phyloP scores from a whole-genome alignment of 2,329 filamentous ascomycete species.

The Aspergillus versicolor region DNA sequence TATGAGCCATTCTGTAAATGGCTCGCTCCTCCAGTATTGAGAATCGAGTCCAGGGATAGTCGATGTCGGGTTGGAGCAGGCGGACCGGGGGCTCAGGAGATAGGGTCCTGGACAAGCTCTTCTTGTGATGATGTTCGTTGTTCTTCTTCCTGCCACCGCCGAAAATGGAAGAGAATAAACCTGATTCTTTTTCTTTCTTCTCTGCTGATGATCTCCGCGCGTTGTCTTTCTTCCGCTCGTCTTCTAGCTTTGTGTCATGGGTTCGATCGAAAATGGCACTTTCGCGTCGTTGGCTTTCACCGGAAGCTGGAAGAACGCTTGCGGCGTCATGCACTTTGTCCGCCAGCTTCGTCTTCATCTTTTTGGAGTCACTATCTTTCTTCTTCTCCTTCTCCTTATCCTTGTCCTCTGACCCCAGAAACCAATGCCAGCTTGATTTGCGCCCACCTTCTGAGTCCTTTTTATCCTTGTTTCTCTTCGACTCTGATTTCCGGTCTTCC shows the following conservation, averaged over 20 bases:
- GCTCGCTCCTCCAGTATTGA: slow-evolving; percentile 93
- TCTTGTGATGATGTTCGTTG: slow-evolving; percentile 61
- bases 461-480: slow-evolving; percentile 62
- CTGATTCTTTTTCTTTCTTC: slow-evolving; percentile 84
- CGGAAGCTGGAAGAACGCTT: slow-evolving; percentile 80
- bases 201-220: slow-evolving; percentile 66
- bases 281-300: slow-evolving; percentile 70
- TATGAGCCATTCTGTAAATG: slow-evolving; percentile 98
- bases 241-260: slow-evolving; percentile 70
- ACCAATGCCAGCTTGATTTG: slow-evolving; percentile 79
- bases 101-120: slow-evolving; percentile 68
- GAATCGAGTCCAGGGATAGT: slow-evolving; percentile 95
- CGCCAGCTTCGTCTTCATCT: slow-evolving; percentile 53
- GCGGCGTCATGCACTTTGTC: slow-evolving; percentile 69
- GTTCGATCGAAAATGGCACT: slow-evolving; percentile 76
- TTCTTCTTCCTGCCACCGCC: slow-evolving; percentile 87
- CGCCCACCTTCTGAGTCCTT: slow-evolving; percentile 69
- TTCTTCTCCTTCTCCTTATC: slow-evolving; percentile 61
- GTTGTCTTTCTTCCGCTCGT: slow-evolving; percentile 73
- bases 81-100: slow-evolving; percentile 79
- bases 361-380: slow-evolving; percentile 67
- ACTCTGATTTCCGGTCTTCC: slow-evolving; percentile 74
- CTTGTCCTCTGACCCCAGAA: slow-evolving; percentile 71
- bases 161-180: slow-evolving; percentile 92
- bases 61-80: slow-evolving; percentile 77